A percentile compares a stretch with the other conserved stretches of the same genome.
Evolutionary conservation across 257 asterid genomes (phyloP).

Genomic region (Dorcoceras hygrometricum): DNA sequence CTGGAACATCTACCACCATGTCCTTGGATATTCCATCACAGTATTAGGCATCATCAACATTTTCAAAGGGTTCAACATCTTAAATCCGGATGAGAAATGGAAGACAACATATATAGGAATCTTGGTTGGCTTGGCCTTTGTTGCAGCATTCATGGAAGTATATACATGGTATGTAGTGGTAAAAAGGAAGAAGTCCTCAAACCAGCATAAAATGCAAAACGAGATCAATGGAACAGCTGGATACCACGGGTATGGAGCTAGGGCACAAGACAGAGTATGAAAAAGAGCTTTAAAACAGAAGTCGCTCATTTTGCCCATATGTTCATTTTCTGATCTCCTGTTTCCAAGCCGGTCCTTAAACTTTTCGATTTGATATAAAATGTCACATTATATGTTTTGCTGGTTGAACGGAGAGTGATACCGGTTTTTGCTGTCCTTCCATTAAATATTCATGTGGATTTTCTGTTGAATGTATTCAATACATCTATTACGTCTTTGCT

Average conservation of each 20-base stretch:
- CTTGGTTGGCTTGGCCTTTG: constrained; percentile 49
- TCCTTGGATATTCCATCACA: constrained; percentile 64
- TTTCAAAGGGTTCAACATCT: constrained; percentile 74
- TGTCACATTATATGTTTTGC: background rate
- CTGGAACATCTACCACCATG: constrained; percentile 84
- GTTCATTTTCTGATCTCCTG: constrained; percentile 17
- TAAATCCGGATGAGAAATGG: constrained; percentile 76
- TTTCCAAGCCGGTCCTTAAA: constrained; percentile 7
- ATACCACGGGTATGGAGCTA: constrained; percentile 26
- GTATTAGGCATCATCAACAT: constrained; percentile 73
- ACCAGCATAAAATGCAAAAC: constrained; percentile 28
- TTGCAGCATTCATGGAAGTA: constrained; percentile 58
- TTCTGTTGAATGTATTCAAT: constrained; percentile 19
- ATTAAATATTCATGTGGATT: constrained; percentile 25
- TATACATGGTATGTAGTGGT: constrained; percentile 64
- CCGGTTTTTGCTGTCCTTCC: background rate
- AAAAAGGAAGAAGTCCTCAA: constrained; percentile 53
- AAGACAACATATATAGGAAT: constrained; percentile 57
- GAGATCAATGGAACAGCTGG: constrained; percentile 28
- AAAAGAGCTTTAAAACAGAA: constrained; percentile 20
- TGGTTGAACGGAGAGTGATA: background rate
- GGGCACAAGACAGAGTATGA: constrained; percentile 22
- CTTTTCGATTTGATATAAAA: background rate
- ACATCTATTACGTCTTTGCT: background rate
- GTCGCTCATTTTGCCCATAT: constrained; percentile 14